Base-by-base conservation (phyloP, 192 early-diverging fungal genomes). In the Rhizophagus prolifer region DNA sequence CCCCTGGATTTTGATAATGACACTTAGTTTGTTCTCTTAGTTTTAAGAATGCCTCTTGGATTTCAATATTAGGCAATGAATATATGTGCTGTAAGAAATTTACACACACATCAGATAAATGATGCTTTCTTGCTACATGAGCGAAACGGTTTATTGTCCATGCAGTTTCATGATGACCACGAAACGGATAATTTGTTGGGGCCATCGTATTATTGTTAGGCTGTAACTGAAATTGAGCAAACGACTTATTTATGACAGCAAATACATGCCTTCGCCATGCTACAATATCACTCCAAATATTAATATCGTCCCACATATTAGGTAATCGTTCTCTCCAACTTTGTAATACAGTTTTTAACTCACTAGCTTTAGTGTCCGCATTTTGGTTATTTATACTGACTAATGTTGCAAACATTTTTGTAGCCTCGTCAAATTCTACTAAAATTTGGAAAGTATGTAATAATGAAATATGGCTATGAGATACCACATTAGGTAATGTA, bases 141-240 rank as follows among this genome's bases (percentile, higher is more conserved):
- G 98, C 97, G 82, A 99, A 99, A 54, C 97, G 88, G 79, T 99
- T 99, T 86, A 98, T 99, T 36, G 97, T 99, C 98, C 98, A 99
- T 4, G 98, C 98, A 36, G 97, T 99, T 82, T 99, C 97, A 82
- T 99, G 98, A 82, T 96, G 97, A 28, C 98, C 98, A 25, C 97
- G 92, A 82, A 96, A 98, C 0, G 96, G 95, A 77, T 92, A 95
- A 75, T 94, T 92, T 3, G 90, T 86, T 84, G 86, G 82, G 31
- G 86, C 86, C 5, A 83, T 79, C 28, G 89, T 86, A 9, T 84
- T 78, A 19, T 83, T 81, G 28, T 86, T 79, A 14, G 90, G 88
- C 44, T 82, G 82, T 13, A 77, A 74, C n/a, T 85, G 80, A 36
- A 98, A 84, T 1, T 96, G 97, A 16, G 96, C 82, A 78, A 98